Conservation (phyloP, 2,329 filamentous ascomycete species). For the Aspergillus alliaceus region DNA sequence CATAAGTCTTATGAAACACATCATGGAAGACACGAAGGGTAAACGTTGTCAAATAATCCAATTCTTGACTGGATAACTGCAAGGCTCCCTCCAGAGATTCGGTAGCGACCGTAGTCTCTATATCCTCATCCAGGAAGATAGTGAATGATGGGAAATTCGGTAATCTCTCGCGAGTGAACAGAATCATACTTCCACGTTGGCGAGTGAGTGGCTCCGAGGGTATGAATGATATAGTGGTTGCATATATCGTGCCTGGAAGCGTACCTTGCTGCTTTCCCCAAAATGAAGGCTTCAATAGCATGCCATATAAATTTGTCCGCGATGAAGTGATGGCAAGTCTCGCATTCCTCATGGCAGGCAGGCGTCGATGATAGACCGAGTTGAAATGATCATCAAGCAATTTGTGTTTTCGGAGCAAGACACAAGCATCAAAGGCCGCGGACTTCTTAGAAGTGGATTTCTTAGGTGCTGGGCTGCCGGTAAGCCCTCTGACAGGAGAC, state of each 20-base stretch:
- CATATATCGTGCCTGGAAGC: constrained; percentile 57
- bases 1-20: constrained; percentile 85
- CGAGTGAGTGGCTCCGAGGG: constrained; percentile 58
- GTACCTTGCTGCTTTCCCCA: constrained; percentile 59
- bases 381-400: constrained; percentile 74
- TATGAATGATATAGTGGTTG: constrained; percentile 61
- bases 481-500: constrained; percentile 67
- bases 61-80: constrained; percentile 35
- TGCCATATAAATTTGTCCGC: constrained; percentile 70
- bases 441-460: constrained; percentile 84
- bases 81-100: constrained; percentile 42
- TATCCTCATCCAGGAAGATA: constrained; percentile 68
- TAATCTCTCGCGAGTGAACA: constrained; percentile 68
- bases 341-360: constrained; percentile 85
- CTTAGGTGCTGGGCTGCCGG: constrained; percentile 63
- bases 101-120: constrained; percentile 59
- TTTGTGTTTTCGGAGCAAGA: constrained; percentile 64
- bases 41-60: constrained; percentile 66
- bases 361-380: constrained; percentile 67
- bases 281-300: constrained; percentile 74
- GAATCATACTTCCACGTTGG: constrained; percentile 62
- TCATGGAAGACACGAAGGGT: constrained; percentile 77
- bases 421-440: constrained; percentile 81
- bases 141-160: constrained; percentile 67
- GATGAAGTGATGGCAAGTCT: constrained; percentile 77